Evolutionary conservation across 2,329 filamentous ascomycete genomes (phyloP).

Genomic region (Sporothrix humicola): DNA sequence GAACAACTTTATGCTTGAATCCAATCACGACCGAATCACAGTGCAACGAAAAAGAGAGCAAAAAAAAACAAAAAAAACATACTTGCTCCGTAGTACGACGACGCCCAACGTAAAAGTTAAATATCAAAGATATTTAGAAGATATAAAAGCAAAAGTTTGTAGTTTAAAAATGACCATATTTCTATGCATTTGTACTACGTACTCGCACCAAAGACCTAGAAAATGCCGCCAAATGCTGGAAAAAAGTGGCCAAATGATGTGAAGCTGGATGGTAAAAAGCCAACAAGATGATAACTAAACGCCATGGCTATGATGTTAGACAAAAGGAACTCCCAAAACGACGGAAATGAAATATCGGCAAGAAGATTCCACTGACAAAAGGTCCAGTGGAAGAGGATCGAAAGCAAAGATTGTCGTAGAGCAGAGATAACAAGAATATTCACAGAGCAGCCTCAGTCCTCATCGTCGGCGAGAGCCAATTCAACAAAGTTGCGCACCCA

Average conservation of each 20-base stretch:
- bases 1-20: background rate
- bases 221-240: background rate
- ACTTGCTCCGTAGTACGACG: too few relatives aligned
- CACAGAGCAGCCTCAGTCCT: conserved; percentile 24
- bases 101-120: too few relatives aligned
- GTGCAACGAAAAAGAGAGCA: too few relatives aligned
- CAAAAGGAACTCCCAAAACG: background rate
- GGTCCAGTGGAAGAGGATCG: background rate
- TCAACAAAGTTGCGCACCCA: conserved; percentile 39
- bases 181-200: background rate
- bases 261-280: background rate
- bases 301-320: background rate
- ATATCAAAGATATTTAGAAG: background rate
- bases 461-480: conserved; percentile 38
- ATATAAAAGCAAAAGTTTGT: background rate
- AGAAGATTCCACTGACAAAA: background rate
- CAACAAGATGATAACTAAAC: background rate
- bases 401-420: background rate
- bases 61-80: too few relatives aligned
- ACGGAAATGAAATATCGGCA: too few relatives aligned
- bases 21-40: background rate
- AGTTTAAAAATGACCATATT: background rate
- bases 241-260: background rate
- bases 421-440: background rate
- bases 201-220: background rate